phyloP scores from a whole-genome alignment of 2,329 filamentous ascomycete genomes.

The Apiospora marii region DNA sequence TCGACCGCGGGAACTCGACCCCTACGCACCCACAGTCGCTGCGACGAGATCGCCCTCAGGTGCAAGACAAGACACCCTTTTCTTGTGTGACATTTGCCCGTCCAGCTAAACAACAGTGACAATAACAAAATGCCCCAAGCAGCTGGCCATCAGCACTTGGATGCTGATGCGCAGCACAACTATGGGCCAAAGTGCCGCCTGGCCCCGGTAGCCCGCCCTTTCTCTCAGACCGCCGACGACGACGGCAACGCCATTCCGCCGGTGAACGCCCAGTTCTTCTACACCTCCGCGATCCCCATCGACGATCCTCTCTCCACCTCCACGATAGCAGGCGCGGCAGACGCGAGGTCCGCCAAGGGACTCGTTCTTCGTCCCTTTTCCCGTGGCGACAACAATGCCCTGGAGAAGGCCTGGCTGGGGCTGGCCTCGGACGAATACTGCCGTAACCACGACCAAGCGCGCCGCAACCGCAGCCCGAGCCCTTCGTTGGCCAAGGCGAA shows the following conservation, averaged over 20 bases:
- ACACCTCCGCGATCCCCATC: slow-evolving; percentile 81
- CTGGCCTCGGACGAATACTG: slow-evolving; percentile 60
- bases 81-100: slow-evolving; percentile 15
- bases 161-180: slow-evolving; percentile 54
- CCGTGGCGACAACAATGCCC: slow-evolving; percentile 76
- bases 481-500: slow-evolving; percentile 45
- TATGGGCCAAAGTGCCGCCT: slow-evolving; percentile 67
- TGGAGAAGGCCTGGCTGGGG: slow-evolving; percentile 80
- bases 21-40: neutral
- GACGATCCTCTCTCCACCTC: slow-evolving; percentile 84
- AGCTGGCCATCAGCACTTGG: slow-evolving; percentile 34
- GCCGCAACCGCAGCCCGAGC: slow-evolving; percentile 43
- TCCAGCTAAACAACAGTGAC: slow-evolving; percentile 21
- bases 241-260: slow-evolving; percentile 59
- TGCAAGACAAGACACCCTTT: slow-evolving; percentile 13
- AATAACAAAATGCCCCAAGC: slow-evolving; percentile 36
- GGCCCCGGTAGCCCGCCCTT: slow-evolving; percentile 53
- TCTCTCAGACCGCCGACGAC: slow-evolving; percentile 44
- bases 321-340: slow-evolving; percentile 57
- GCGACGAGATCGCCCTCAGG: neutral
- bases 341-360: slow-evolving; percentile 61
- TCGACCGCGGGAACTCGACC: neutral
- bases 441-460: slow-evolving; percentile 54
- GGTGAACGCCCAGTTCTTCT: slow-evolving; percentile 81
- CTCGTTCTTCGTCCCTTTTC: slow-evolving; percentile 78